These are phyloP conservation scores for Mallotus repandus DNA, from an alignment of 441 rosid species.

Conservation along the genomic window DNA sequence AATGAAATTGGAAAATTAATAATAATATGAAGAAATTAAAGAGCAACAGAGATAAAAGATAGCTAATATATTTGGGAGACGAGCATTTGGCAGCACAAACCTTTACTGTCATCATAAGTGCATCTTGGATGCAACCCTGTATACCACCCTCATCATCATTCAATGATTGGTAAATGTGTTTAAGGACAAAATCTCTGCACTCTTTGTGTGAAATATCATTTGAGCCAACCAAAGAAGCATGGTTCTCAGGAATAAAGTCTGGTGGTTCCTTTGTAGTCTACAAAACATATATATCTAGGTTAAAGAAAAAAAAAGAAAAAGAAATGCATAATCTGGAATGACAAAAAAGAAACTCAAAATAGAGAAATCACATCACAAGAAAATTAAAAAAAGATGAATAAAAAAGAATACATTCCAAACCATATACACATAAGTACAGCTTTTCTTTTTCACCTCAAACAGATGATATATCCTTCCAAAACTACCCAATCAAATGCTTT, in stretches of 20 bases:
- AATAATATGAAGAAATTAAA: constrained; percentile 11
- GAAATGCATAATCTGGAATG: background rate
- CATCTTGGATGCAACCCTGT: constrained; percentile 45
- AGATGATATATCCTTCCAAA: background rate
- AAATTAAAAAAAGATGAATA: background rate
- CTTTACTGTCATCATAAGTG: constrained; percentile 39
- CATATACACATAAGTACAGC: background rate
- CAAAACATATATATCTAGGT: constrained; percentile 20
- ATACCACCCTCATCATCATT: constrained; percentile 47
- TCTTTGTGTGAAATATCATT: constrained; percentile 30
- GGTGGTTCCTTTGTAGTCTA: constrained; percentile 27
- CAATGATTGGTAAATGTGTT: constrained; percentile 44
- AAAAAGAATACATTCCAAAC: background rate
- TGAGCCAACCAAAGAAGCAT: constrained; percentile 27
- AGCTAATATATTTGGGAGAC: constrained; percentile 4
- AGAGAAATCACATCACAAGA: background rate
- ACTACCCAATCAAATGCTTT: background rate
- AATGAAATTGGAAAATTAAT: constrained; percentile 3
- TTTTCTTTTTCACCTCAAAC: background rate
- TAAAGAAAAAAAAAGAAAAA: background rate
- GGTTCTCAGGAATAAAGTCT: constrained; percentile 17
- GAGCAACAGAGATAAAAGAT: background rate
- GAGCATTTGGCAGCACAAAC: constrained; percentile 30
- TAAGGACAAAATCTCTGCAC: constrained; percentile 46
- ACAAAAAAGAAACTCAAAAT: background rate